Percentiles rank a stretch among this genome's conserved stretches.
Evolutionary conservation across 129 eudicot genomes (phyloP).

Genomic region (Centella asiatica): DNA sequence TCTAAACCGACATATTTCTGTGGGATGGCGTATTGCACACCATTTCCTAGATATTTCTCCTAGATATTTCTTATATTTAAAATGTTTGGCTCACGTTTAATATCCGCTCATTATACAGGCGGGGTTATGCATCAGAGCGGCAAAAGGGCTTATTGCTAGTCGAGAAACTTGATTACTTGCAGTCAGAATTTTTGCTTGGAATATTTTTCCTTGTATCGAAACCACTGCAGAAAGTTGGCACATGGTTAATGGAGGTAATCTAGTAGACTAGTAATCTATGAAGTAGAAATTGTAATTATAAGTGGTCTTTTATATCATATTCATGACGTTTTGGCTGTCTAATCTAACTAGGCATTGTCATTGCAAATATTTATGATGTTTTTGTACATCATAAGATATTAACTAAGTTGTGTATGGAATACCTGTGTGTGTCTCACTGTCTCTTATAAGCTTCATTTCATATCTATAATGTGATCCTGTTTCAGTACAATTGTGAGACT

Average conservation of each 20-base stretch:
- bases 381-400: too few relatives aligned
- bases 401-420: neutral
- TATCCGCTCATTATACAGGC: slow-evolving; percentile 54
- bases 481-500: neutral
- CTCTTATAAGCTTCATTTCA: neutral
- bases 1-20: too few relatives aligned
- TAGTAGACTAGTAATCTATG: too few relatives aligned
- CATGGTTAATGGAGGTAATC: slow-evolving; percentile 69
- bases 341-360: too few relatives aligned
- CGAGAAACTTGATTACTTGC: slow-evolving; percentile 91
- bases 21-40: too few relatives aligned
- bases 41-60: neutral
- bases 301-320: too few relatives aligned
- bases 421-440: neutral
- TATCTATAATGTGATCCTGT: neutral
- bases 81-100: slow-evolving; percentile 21
- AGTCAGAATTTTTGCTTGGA: slow-evolving; percentile 69
- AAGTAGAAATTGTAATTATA: too few relatives aligned
- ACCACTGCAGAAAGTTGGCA: slow-evolving; percentile 55
- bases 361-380: too few relatives aligned
- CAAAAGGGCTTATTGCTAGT: slow-evolving; percentile 72
- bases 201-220: slow-evolving; percentile 48
- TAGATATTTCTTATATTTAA: too few relatives aligned
- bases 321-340: too few relatives aligned
- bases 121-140: slow-evolving; percentile 90